Base-by-base conservation (phyloP, 768 basidiomycete genomes). In the Rhizopogon vesiculosus region DNA sequence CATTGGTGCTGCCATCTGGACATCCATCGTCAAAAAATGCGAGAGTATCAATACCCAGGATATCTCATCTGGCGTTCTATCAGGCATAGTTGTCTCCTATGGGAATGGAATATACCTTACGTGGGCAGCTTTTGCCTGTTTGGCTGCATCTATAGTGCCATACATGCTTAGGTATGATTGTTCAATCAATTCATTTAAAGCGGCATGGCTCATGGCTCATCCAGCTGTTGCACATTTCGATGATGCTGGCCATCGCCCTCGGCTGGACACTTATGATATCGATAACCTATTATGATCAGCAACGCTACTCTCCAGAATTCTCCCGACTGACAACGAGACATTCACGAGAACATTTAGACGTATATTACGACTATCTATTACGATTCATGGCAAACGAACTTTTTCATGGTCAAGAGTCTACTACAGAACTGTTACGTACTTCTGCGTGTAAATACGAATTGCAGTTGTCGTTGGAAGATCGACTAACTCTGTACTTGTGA, bases 191-290 rank as follows among this genome's bases (percentile, higher is more conserved):
- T 18, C 9, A 2, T 15, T 10, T 13, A 3, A n/a, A n/a, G 43
- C 42, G 50, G 56, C 28, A 54, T 25, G 3, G 35, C 10, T 19
- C 39, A 48, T 31, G n/a, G 18, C 5, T 59, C 28, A 41, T 29
- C n/a, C 59, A 91, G 89, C 61, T 91, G 88, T 64, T 91, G 87
- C 72, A 91, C 90, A 53, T 91, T 78, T 73, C 83, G 88, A 72
- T 53, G 57, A 61, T 72, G 70, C 64, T 59, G 57, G 65, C 15
- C 66, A 70, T 66, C 59, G 9, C 25, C n/a, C 15, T 15, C 35
- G 33, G 15, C 7, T 35, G 33, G 19, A 49, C 22, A 38, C 38
- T 49, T 22, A 49, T 22, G 48, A 38, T 49, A 38, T 22, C 48
- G 15, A 38, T 38, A 49, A 49, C 35, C 33, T 38, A 38, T 22